A percentile compares a stretch with the other conserved stretches of the same genome.
Conservation (phyloP, 1,284 basidiomycete genomes). For the Sphaerobolus stellatus region DNA sequence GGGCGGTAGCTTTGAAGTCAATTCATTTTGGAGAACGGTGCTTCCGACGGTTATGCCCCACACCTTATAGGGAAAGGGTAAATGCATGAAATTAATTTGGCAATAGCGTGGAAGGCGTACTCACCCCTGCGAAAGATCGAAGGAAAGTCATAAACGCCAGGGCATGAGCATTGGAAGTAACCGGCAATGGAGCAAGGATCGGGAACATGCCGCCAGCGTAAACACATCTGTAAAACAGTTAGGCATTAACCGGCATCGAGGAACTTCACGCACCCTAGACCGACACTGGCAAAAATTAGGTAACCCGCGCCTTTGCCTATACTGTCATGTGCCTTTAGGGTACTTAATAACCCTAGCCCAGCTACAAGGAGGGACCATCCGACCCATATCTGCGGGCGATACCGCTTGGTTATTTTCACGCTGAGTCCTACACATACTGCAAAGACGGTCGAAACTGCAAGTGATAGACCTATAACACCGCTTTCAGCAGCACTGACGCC, state of each 20-base stretch:
- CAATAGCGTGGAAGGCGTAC: no score
- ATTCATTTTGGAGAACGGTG: conserved; percentile 29
- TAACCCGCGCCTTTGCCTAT: conserved; percentile 38
- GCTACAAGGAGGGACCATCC: conserved; percentile 25
- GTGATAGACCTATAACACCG: conserved; percentile 31
- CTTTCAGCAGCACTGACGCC: conserved; percentile 28
- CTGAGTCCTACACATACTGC: conserved; percentile 10
- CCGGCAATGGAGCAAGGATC: conserved; percentile 34
- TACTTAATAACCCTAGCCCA: conserved; percentile 46
- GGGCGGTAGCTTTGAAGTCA: conserved; percentile 18
- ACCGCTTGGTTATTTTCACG: conserved; percentile 11
- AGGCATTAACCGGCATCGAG: neutral
- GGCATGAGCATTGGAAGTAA: conserved; percentile 16
- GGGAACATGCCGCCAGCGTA: conserved; percentile 27
- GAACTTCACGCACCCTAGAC: conserved; percentile 13
- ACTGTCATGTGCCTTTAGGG: conserved; percentile 33
- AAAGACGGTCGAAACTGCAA: conserved; percentile 29
- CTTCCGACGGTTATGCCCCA: conserved; percentile 31
- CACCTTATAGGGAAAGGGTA: no score
- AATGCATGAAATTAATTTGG: no score
- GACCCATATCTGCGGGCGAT: conserved; percentile 17
- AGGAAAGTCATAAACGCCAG: neutral
- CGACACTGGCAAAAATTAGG: conserved; percentile 29
- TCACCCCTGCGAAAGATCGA: neutral
- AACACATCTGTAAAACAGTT: conserved; percentile 11